A percentile compares a stretch with the other conserved stretches of the same genome.
Conservation (phyloP, 2,329 filamentous ascomycete genomes). For the Pseudopyricularia javanii region DNA sequence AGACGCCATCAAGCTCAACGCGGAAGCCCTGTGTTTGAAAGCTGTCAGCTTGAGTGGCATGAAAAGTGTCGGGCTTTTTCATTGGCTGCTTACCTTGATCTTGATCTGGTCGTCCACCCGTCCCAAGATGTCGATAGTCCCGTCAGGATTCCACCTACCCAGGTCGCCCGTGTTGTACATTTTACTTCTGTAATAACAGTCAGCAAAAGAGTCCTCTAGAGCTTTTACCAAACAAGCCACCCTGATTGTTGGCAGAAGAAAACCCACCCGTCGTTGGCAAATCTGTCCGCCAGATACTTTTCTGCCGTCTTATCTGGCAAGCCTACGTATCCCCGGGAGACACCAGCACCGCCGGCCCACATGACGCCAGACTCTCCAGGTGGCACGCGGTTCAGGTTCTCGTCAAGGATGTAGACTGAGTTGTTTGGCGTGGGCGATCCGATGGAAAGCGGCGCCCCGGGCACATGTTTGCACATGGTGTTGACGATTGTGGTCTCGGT, state of each 20-base stretch:
- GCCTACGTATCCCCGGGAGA: conserved; percentile 43
- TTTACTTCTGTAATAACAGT: conserved; percentile 17
- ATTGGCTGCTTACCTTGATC: conserved; percentile 26
- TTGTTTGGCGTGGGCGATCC: conserved; percentile 45
- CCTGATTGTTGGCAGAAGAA: not conserved
- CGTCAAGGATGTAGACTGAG: conserved; percentile 38
- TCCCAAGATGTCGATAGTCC: conserved; percentile 41
- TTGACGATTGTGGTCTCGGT: conserved; percentile 50
- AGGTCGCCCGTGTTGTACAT: conserved; percentile 53
- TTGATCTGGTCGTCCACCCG: conserved; percentile 51
- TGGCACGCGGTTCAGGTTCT: conserved; percentile 27
- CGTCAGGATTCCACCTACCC: conserved; percentile 38
- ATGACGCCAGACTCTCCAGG: conserved; percentile 37
- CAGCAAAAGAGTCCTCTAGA: not conserved
- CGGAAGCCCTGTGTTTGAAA: conserved; percentile 34
- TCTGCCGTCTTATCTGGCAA: conserved; percentile 35
- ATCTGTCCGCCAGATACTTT: conserved; percentile 36
- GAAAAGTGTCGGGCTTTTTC: not conserved
- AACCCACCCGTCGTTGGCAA: conserved; percentile 36
- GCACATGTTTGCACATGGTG: conserved; percentile 37
- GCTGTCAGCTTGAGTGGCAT: not conserved
- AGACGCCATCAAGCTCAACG: conserved; percentile 41
- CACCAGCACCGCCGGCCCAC: conserved; percentile 44
- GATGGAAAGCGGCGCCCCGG: conserved; percentile 35
- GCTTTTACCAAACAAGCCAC: not conserved